Conservation (phyloP, 495 filamentous ascomycete genomes). For the Sordaria brevicollis region DNA sequence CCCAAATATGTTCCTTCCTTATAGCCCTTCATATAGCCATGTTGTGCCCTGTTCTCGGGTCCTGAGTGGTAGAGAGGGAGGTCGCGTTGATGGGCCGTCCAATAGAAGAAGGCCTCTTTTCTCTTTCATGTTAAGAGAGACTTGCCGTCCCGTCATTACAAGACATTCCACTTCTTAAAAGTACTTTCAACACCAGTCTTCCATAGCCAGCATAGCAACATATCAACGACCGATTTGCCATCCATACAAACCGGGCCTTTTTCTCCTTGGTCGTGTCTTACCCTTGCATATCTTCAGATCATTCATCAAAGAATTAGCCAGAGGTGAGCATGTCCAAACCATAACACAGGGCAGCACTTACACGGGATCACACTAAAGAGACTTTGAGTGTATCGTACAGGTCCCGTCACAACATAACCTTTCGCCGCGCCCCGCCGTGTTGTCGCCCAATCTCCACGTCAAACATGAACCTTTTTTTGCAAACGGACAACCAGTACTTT, state of each 20-base stretch:
- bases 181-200: neutral
- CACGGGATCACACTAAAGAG: neutral
- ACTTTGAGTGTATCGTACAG: neutral
- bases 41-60: neutral
- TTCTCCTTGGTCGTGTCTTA: neutral
- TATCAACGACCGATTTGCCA: neutral
- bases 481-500: neutral
- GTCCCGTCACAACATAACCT: neutral
- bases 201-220: neutral
- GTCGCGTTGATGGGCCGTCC: neutral
- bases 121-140: neutral
- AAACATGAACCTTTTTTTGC: neutral
- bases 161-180: too few species aligned
- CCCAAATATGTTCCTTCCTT: neutral
- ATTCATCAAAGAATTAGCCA: neutral
- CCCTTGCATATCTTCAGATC: neutral
- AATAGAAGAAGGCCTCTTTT: neutral
- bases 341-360: too few species aligned
- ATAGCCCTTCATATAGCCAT: neutral
- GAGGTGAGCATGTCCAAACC: neutral
- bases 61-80: neutral
- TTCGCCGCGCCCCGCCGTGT: neutral
- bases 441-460: neutral
- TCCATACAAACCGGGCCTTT: neutral
- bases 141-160: neutral